phyloP scores from a whole-genome alignment of 2,329 filamentous ascomycete genomes.

The Colletotrichum liriopes region DNA sequence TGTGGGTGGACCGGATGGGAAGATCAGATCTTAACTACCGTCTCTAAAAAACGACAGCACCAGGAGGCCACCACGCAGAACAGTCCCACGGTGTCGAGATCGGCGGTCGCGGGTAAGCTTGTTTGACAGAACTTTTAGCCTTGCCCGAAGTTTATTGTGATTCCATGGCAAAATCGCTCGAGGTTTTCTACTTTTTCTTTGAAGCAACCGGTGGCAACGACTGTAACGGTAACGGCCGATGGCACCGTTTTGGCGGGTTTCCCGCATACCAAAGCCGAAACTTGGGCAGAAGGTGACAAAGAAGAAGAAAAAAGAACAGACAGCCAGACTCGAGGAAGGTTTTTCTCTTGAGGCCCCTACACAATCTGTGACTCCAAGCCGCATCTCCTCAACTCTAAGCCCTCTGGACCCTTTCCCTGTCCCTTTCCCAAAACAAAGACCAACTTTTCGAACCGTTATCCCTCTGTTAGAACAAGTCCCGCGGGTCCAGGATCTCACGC shows the following conservation, averaged over 20 bases:
- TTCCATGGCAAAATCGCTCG: background rate
- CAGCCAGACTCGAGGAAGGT: background rate
- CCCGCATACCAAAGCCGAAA: background rate
- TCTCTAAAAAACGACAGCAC: slow-evolving; percentile 15
- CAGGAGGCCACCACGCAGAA: slow-evolving; percentile 12
- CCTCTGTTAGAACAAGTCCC: background rate
- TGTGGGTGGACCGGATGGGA: slow-evolving; percentile 29
- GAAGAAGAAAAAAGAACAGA: background rate
- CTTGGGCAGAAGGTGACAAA: background rate
- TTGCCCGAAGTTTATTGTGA: background rate
- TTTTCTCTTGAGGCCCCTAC: slow-evolving; percentile 1
- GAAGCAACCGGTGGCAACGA: slow-evolving; percentile 11
- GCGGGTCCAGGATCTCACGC: slow-evolving; percentile 20
- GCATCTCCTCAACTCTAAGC: background rate
- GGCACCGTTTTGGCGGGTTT: background rate
- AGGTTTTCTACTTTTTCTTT: slow-evolving; percentile 13
- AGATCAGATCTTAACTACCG: slow-evolving; percentile 34
- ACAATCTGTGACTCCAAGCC: background rate
- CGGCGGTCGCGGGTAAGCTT: slow-evolving; percentile 1
- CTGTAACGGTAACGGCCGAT: slow-evolving; percentile 12
- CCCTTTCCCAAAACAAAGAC: background rate
- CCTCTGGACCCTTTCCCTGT: background rate
- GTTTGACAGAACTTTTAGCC: slow-evolving; percentile 1
- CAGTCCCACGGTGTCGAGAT: slow-evolving; percentile 4
- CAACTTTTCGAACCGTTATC: background rate